phyloP scores from a whole-genome alignment of 1,284 basidiomycete species.

The Sporisorium iseilematis-ciliati region DNA sequence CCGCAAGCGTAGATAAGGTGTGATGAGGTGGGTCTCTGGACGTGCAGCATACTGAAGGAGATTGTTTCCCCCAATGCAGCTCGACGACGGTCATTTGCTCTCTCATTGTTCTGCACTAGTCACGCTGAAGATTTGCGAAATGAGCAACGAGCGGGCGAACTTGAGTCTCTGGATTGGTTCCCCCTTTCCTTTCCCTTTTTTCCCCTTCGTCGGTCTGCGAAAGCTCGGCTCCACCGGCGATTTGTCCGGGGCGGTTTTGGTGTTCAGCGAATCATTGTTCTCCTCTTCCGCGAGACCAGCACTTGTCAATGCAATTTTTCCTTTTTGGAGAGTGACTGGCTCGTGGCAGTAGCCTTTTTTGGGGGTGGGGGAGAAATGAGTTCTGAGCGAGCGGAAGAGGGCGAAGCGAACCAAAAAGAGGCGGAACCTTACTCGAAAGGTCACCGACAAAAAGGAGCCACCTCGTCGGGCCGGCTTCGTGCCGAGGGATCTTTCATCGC shows the following conservation, averaged over 20 bases:
- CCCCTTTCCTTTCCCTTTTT: constrained; percentile 14
- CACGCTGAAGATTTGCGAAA: too few relatives aligned
- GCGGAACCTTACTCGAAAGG: not conserved
- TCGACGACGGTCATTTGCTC: too few relatives aligned
- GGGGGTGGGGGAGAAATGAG: not conserved
- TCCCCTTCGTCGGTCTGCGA: too few relatives aligned
- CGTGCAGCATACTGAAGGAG: too few relatives aligned
- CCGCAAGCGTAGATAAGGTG: too few relatives aligned
- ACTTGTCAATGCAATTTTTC: not conserved
- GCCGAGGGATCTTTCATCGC: constrained; percentile 1
- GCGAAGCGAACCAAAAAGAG: not conserved
- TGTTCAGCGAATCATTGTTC: constrained; percentile 6
- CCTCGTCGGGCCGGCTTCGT: constrained; percentile 15
- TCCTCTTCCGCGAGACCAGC: not conserved
- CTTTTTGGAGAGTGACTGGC: too few relatives aligned
- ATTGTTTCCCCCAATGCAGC: too few relatives aligned
- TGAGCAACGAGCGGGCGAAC: too few relatives aligned
- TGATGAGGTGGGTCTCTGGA: too few relatives aligned
- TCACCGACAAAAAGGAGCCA: constrained; percentile 8
- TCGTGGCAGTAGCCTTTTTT: not conserved
- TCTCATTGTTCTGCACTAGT: too few relatives aligned
- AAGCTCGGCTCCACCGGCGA: constrained; percentile 9
- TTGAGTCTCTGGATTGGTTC: not conserved
- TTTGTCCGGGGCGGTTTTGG: not conserved
- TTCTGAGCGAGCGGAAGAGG: too few relatives aligned